Base-by-base conservation (phyloP, 495 filamentous ascomycete species). In the Penicillium riverlandense region DNA sequence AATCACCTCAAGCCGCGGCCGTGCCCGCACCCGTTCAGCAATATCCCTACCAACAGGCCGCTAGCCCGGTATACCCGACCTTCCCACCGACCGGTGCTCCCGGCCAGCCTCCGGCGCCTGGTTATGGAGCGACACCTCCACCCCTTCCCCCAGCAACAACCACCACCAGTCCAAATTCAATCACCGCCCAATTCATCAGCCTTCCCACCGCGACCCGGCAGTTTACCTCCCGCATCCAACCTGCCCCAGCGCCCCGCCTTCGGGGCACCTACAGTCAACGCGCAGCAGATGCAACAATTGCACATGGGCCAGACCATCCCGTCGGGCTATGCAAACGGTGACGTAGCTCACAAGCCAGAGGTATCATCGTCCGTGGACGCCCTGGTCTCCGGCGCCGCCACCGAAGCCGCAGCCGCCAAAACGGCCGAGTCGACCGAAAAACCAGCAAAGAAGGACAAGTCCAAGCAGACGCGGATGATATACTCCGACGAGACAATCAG, bases 401-500 rank as follows among this genome's bases (percentile, higher is more conserved):
- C 22, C 22, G 22, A 67, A 50, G 54, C 57, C 16, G 50, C 50
- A 35, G 43, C 54, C 6, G 31, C 58, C 12, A 55, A 55, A 50
- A 30, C 61, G 9, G 53, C 61, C 13, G 66, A 65, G 16, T 40
- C 59, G 4, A 43, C 47, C 8, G 69, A 86, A 58, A 85, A 86
- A 68, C 63, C 60, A 34, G 42, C 48, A 38, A 85, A 83, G 67
- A 74, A 76, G 57, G 81, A 85, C 35, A 86, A 86, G 63, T 66
- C 82, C 11, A 86, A 86, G 70, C 71, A 63, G 33, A 66, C 74
- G 45, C 80, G 82, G 57, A 77, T 95, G 76, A 70, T 92, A 6
- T 92, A 89, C 65, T 80, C 77, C 35, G 84, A 90, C 58, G 78
- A 83, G 36, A 84, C 86, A 37, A 70, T 79, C 55, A 90, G 85